Evolutionary conservation across 495 filamentous ascomycete species (phyloP), one percentile per base, ranked within the genome.

Genomic region (Bryoglossum gracile): DNA sequence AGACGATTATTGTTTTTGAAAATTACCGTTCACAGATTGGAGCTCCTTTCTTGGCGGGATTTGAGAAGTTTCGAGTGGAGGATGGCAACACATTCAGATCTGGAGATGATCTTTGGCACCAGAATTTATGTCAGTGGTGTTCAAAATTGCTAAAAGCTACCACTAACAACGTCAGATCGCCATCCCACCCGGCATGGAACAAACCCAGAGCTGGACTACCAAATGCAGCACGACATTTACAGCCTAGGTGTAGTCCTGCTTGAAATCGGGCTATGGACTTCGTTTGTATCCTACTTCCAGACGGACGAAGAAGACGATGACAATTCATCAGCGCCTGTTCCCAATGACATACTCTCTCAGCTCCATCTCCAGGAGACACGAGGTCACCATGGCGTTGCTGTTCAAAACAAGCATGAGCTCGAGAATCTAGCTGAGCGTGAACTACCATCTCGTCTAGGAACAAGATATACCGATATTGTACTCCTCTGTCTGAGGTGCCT

Each of bases 181-280:
- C 56, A 61, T 47, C 56, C 56, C 1, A 16, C 14, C 8, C 55
- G 58, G 1, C 52, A 59, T 38, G 44, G 51, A 4, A 47, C n/a
- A 9, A 37, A 22, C 16, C 59, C 46, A 14, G 53, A 60, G 21
- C 32, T 30, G 17, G 8, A 41, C 2, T 63, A 54, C 42, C 41
- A 8, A 1, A 64, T 63, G 43, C 50, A 54, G 21, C 66, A 70
- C 41, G 65, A 68, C 52, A 67, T 66, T 16, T 68, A 68, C 17
- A 44, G 32, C 10, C 41, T 51, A n/a, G 48, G 48, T 3, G 40
- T 51, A 6, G 21, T 37, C n/a, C 48, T 54, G 44, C 51, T 67
- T 3, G 64, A 67, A 34, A 64, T 64, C n/a, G 62, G 61, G 25
- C 36, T 55, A 6, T 56, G 53, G 50, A 24, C 13, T 3, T 49